Conservation (phyloP, 306 rosid species). For the Vigna trinervia region DNA sequence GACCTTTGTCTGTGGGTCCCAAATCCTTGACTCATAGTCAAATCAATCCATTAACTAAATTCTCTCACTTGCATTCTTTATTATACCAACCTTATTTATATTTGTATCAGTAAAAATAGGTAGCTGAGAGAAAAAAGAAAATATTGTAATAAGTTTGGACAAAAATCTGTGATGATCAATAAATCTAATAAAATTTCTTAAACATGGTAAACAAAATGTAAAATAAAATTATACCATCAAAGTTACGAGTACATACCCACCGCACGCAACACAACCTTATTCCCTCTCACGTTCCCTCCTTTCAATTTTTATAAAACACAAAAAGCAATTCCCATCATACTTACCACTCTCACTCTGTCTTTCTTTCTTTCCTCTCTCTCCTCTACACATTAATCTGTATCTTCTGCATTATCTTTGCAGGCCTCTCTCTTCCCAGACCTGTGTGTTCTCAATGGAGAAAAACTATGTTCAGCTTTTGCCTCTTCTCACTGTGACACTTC, state of each 20-base stretch:
- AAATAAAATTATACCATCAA: neutral
- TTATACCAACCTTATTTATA: conserved; percentile 1
- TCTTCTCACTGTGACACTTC: conserved; percentile 48
- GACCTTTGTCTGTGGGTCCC: conserved; percentile 66
- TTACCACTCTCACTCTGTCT: conserved; percentile 52
- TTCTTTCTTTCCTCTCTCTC: conserved; percentile 47
- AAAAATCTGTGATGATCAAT: too few relatives aligned
- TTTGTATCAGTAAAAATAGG: too few relatives aligned
- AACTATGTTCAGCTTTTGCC: conserved; percentile 54
- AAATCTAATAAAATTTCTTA: too few relatives aligned
- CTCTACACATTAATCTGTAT: conserved; percentile 32
- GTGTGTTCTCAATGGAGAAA: conserved; percentile 71
- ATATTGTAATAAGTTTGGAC: too few relatives aligned
- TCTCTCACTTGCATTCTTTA: conserved; percentile 36
- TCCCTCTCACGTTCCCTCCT: conserved; percentile 67
- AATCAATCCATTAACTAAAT: conserved; percentile 46
- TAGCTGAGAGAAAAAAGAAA: too few relatives aligned
- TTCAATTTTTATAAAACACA: conserved; percentile 55
- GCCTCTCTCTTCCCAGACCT: conserved; percentile 39
- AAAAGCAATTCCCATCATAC: conserved; percentile 74
- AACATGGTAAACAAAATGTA: neutral
- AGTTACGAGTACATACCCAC: conserved; percentile 38
- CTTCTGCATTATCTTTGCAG: conserved; percentile 41
- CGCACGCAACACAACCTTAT: conserved; percentile 41
- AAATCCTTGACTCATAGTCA: conserved; percentile 75